Conservation (phyloP, 2,329 filamentous ascomycete species). For the Colletotrichum sansevieriae region DNA sequence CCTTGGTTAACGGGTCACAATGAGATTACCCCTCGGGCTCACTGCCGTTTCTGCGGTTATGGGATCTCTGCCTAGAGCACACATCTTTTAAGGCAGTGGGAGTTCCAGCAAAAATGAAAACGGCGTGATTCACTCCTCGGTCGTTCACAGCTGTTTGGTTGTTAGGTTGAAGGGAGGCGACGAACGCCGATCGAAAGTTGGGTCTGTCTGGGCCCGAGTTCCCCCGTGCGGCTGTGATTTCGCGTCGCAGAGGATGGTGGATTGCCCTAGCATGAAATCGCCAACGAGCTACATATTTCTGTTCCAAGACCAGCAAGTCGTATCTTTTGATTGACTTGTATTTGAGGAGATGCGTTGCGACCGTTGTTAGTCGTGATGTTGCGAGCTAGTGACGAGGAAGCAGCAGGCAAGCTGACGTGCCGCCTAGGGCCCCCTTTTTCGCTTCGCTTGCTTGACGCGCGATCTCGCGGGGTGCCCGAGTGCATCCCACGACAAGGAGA, state of each 20-base stretch:
- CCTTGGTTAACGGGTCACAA: neutral
- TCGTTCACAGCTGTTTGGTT: no score
- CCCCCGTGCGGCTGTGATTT: neutral
- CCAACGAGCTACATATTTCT: no score
- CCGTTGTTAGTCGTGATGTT: neutral
- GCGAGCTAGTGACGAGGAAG: neutral
- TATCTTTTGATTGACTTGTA: no score
- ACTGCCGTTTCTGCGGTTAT: neutral
- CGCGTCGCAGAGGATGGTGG: neutral
- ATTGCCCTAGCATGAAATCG: no score
- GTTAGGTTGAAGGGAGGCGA: neutral
- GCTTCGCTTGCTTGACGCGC: conserved; percentile 5
- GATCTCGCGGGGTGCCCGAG: neutral
- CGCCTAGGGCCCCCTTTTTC: neutral
- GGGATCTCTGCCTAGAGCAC: no score
- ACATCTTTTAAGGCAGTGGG: no score
- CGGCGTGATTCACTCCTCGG: no score
- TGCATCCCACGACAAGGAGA: neutral
- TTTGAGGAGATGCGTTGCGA: neutral
- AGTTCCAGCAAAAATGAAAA: no score
- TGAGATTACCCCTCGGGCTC: neutral
- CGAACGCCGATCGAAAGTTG: conserved; percentile 3
- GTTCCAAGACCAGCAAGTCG: no score
- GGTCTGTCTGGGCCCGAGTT: neutral
- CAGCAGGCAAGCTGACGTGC: neutral